phyloP scores from a whole-genome alignment of 805 yeast species.

The Priceomyces fermenticarens region DNA sequence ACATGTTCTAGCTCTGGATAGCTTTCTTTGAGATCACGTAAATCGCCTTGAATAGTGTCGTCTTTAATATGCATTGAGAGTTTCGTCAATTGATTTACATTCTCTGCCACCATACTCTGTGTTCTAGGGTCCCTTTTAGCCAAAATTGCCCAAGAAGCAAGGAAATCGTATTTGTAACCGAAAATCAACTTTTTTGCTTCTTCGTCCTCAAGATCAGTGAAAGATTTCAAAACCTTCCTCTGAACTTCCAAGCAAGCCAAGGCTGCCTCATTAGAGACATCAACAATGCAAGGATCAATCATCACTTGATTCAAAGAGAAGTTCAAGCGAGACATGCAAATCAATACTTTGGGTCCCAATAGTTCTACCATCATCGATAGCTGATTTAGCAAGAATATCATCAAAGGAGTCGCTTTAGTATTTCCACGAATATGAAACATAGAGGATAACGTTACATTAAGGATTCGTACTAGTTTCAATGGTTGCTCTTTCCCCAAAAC shows the following conservation, averaged over 20 bases:
- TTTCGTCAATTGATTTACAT: slow-evolving; percentile 1
- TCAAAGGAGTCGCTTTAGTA: slow-evolving; percentile 8
- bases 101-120: background rate
- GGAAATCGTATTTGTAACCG: slow-evolving; percentile 29
- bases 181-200: slow-evolving; percentile 17
- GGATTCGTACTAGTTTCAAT: slow-evolving; percentile 17
- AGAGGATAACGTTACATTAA: slow-evolving; percentile 22
- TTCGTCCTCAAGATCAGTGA: slow-evolving; percentile 11
- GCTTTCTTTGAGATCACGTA: background rate
- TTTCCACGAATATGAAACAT: slow-evolving; percentile 18
- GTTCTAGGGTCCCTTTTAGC: slow-evolving; percentile 7
- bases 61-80: background rate
- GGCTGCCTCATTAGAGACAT: slow-evolving; percentile 14
- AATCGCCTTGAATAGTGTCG: background rate
- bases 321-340: slow-evolving; percentile 26
- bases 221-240: slow-evolving; percentile 11
- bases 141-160: slow-evolving; percentile 35
- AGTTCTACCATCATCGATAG: slow-evolving; percentile 6
- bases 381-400: slow-evolving; percentile 17
- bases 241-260: slow-evolving; percentile 22
- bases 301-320: slow-evolving; percentile 29
- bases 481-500: slow-evolving; percentile 10
- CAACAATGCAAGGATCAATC: slow-evolving; percentile 25
- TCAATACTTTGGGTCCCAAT: slow-evolving; percentile 15
- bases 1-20: background rate